Evolutionary conservation across 2,329 filamentous ascomycete genomes (phyloP).

Genomic region (Grosmannia penicillata): DNA sequence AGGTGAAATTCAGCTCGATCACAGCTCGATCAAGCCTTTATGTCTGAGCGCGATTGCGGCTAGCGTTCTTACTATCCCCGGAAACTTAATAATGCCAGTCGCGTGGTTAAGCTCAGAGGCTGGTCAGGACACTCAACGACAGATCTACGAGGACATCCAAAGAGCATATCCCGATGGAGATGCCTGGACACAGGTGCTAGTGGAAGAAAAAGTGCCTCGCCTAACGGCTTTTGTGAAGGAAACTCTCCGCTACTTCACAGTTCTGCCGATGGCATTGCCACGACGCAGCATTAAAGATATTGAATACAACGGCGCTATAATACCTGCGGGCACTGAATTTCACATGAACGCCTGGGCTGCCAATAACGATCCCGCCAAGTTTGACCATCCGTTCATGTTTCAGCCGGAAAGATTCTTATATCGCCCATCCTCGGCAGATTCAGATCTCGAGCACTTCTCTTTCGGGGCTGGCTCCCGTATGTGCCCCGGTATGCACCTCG

Average conservation of each 20-base stretch:
- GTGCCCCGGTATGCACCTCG: slow-evolving; percentile 48
- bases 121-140: slow-evolving; percentile 54
- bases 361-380: slow-evolving; percentile 55
- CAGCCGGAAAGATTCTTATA: slow-evolving; percentile 52
- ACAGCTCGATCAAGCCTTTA: slow-evolving; percentile 40
- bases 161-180: slow-evolving; percentile 56
- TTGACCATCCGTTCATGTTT: slow-evolving; percentile 46
- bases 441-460: slow-evolving; percentile 43
- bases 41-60: slow-evolving; percentile 25
- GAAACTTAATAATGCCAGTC: slow-evolving; percentile 65
- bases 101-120: slow-evolving; percentile 53
- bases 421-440: slow-evolving; percentile 3
- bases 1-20: slow-evolving; percentile 66
- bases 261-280: slow-evolving; percentile 65
- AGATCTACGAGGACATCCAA: slow-evolving; percentile 54
- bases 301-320: slow-evolving; percentile 47
- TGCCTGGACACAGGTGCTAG: slow-evolving; percentile 56
- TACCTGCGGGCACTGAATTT: slow-evolving; percentile 63
- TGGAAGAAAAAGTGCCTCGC: slow-evolving; percentile 64
- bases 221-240: slow-evolving; percentile 67
- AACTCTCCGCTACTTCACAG: slow-evolving; percentile 61
- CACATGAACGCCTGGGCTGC: slow-evolving; percentile 69
- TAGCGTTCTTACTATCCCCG: slow-evolving; percentile 69
- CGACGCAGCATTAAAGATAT: slow-evolving; percentile 59
- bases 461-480: slow-evolving; percentile 49